Evolutionary conservation across 2,329 filamentous ascomycete genomes (phyloP), one percentile per base, ranked within the genome.

Genomic region (Ophiostoma pallidulum): DNA sequence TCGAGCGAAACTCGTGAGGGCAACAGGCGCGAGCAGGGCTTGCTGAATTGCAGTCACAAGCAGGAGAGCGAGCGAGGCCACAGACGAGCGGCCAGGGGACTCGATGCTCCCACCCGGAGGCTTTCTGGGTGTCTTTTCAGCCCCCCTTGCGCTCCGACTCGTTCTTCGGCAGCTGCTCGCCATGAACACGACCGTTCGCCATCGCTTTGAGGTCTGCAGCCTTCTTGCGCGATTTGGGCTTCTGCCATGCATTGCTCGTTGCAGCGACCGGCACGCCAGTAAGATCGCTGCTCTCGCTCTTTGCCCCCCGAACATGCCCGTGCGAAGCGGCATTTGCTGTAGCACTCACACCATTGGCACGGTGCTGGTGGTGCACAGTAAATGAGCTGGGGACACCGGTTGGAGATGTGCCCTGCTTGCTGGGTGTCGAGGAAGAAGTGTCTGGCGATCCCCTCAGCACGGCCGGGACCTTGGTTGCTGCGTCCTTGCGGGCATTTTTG

Each of bases 131-230:
- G 6, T 33, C n/a, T 2, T 5, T 35, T 74, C 67, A 82, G 41
- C 79, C 79, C 2, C 79, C 79, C 56, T 82, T 82, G 50, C 79
- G 73, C 51, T 82, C 78, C 2, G 72, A 73, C 12, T 75, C 74
- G 45, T 78, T 71, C 61, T 72, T 77, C 3, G 79, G 79, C 18
- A 65, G 66, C 59, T 71, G 69, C 59, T 83, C 78, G 50, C 69
- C 66, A 24, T 71, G 69, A 7, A 64, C 58, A 19, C 60, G 59
- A 4, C 62, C 64, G 48, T 69, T 72, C 8, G 60, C 59, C 41
- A 64, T 60, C 57, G 68, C 68, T 58, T 77, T 80, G 48, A 63
- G 58, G 13, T 74, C 71, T n/a, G 56, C 56, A 2, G 63, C 66
- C 61, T 74, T 77, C 59, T 75, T 77, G 53, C 69, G 71, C 8